phyloP scores from a whole-genome alignment of 148 eudicot species.

The Diospyros kaki region DNA sequence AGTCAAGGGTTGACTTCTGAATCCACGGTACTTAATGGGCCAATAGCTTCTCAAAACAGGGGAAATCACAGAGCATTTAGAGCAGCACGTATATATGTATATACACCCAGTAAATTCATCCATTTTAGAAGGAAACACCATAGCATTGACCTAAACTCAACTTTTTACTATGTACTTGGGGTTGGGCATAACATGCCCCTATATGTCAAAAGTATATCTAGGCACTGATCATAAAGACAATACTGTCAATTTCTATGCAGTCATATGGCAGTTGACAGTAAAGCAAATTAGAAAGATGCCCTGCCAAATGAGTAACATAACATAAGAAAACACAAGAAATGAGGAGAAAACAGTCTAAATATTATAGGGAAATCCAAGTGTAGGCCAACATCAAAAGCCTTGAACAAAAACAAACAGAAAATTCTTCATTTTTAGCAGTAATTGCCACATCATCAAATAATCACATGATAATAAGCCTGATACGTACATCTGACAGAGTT shows the following conservation, averaged over 20 bases:
- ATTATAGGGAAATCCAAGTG: neutral
- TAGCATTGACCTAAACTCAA: no score
- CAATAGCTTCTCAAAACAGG: neutral
- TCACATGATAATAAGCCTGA: neutral
- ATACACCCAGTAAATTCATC: neutral
- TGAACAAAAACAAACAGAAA: neutral
- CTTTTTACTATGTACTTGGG: no score
- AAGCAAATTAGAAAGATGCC: neutral
- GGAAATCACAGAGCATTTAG: neutral
- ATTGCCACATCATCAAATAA: neutral
- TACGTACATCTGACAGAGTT: slow-evolving; percentile 73
- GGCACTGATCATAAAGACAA: neutral
- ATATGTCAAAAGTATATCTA: neutral
- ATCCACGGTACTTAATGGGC: neutral
- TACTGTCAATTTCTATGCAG: no score
- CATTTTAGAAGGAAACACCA: neutral
- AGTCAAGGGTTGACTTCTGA: neutral
- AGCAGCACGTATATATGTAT: neutral
- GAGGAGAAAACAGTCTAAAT: neutral
- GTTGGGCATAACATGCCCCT: neutral
- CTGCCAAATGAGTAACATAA: neutral
- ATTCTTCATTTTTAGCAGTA: neutral
- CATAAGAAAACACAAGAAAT: neutral
- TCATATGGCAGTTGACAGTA: neutral
- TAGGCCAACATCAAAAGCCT: neutral